phyloP scores from a whole-genome alignment of 495 filamentous ascomycete species.

The Aspergillus biplanus region DNA sequence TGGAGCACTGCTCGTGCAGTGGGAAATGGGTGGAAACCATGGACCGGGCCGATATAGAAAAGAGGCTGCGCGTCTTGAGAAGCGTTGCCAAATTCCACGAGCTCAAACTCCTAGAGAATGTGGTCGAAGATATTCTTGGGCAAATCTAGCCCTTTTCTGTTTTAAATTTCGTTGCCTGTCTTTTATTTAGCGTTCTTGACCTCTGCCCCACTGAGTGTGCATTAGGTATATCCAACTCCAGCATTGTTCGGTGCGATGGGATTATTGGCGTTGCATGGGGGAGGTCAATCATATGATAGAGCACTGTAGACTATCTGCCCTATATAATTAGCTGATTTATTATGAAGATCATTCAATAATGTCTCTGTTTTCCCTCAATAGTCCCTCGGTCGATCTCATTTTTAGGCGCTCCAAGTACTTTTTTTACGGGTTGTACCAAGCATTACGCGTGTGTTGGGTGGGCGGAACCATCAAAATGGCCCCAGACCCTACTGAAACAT shows the following conservation, averaged over 20 bases:
- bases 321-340: background rate
- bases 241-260: slow-evolving; percentile 1
- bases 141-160: slow-evolving; percentile 29
- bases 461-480: too few relatives aligned
- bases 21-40: slow-evolving; percentile 79
- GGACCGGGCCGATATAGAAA: slow-evolving; percentile 67
- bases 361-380: background rate
- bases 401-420: too few relatives aligned
- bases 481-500: too few relatives aligned
- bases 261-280: background rate
- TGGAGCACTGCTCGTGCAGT: slow-evolving; percentile 94
- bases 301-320: background rate
- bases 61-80: slow-evolving; percentile 66
- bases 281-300: background rate
- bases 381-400: slow-evolving; percentile 2
- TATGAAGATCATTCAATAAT: background rate
- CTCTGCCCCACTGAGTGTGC: background rate
- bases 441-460: too few relatives aligned
- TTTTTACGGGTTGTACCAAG: too few relatives aligned
- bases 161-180: slow-evolving; percentile 20
- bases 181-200: background rate
- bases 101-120: slow-evolving; percentile 75
- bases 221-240: background rate
- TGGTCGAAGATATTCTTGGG: slow-evolving; percentile 65
- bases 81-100: slow-evolving; percentile 78